These are phyloP conservation scores for Cutaneotrichosporon mucoides DNA, from an alignment of 1,284 basidiomycete species.

Conservation along the genomic window DNA sequence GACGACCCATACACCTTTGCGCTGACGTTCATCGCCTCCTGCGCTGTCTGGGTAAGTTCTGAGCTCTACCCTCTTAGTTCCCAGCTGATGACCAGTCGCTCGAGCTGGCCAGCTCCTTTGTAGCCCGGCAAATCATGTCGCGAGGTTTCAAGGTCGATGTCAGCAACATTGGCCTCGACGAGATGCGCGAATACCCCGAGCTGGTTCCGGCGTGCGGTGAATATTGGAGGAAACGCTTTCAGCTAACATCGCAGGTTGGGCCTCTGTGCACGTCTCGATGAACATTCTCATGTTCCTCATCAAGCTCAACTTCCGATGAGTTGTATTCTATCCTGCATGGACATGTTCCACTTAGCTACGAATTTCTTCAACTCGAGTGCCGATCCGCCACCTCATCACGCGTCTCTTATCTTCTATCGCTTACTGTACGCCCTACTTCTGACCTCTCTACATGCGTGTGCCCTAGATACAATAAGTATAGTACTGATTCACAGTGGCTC, in stretches of 20 bases:
- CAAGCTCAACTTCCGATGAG: slow-evolving; percentile 44
- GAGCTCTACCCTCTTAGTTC: neutral
- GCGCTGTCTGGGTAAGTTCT: slow-evolving; percentile 53
- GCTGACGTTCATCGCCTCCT: slow-evolving; percentile 54
- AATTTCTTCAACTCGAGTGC: too few species aligned
- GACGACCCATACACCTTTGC: slow-evolving; percentile 58
- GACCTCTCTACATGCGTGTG: neutral
- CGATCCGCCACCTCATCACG: too few species aligned
- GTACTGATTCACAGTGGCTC: neutral
- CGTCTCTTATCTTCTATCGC: too few species aligned
- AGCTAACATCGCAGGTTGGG: slow-evolving; percentile 48
- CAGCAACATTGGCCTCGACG: slow-evolving; percentile 53
- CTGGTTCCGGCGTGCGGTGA: slow-evolving; percentile 44
- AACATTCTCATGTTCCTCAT: slow-evolving; percentile 56
- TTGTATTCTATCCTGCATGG: neutral
- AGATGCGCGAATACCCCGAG: slow-evolving; percentile 55
- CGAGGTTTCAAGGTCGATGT: slow-evolving; percentile 52
- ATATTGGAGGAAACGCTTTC: neutral
- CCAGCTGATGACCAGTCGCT: slow-evolving; percentile 32
- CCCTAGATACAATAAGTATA: neutral
- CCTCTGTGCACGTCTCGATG: slow-evolving; percentile 55
- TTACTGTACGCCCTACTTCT: too few species aligned
- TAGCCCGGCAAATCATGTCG: slow-evolving; percentile 52
- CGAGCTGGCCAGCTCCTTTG: slow-evolving; percentile 53
- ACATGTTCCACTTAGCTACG: neutral